Percentiles rank a stretch among this genome's conserved stretches.
Evolutionary conservation across 208 protist species (phyloP).

Genomic region (Perkinsela sp.): DNA sequence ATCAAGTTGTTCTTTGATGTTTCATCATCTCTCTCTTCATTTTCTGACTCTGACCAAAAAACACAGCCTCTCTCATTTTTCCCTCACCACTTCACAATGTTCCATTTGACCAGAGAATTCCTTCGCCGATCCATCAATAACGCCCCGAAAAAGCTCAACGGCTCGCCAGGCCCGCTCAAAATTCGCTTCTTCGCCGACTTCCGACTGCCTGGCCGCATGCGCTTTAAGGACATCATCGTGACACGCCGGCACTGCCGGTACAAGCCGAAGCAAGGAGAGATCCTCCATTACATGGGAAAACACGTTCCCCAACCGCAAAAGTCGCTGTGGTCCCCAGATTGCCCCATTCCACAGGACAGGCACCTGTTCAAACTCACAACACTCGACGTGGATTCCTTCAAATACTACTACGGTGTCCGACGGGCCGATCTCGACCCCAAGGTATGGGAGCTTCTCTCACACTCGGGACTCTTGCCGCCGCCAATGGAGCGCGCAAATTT

Average conservation of each 20-base stretch:
- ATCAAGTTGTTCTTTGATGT: too few relatives aligned
- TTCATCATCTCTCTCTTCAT: too few relatives aligned
- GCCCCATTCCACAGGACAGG: slow-evolving; percentile 46
- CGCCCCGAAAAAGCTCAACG: background rate
- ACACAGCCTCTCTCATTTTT: too few relatives aligned
- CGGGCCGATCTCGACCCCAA: slow-evolving; percentile 34
- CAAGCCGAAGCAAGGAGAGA: background rate
- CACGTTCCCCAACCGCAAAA: slow-evolving; percentile 67
- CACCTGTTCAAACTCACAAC: slow-evolving; percentile 67
- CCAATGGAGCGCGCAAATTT: slow-evolving; percentile 44
- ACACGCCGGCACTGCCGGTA: background rate
- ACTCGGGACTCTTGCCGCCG: slow-evolving; percentile 44
- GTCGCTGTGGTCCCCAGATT: slow-evolving; percentile 65
- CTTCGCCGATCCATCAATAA: background rate
- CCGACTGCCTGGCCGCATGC: background rate
- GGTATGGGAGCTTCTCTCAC: slow-evolving; percentile 47
- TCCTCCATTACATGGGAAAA: slow-evolving; percentile 62
- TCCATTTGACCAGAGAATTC: background rate
- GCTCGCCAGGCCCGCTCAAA: background rate
- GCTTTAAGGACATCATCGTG: background rate
- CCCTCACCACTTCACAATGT: too few relatives aligned
- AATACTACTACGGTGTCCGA: slow-evolving; percentile 68
- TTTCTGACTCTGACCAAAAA: too few relatives aligned
- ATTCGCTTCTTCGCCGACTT: background rate
- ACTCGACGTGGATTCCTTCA: slow-evolving; percentile 59